These are phyloP conservation scores for Durusdinium trenchii DNA, from an alignment of 73 alveolate species.

Conservation along the genomic window DNA sequence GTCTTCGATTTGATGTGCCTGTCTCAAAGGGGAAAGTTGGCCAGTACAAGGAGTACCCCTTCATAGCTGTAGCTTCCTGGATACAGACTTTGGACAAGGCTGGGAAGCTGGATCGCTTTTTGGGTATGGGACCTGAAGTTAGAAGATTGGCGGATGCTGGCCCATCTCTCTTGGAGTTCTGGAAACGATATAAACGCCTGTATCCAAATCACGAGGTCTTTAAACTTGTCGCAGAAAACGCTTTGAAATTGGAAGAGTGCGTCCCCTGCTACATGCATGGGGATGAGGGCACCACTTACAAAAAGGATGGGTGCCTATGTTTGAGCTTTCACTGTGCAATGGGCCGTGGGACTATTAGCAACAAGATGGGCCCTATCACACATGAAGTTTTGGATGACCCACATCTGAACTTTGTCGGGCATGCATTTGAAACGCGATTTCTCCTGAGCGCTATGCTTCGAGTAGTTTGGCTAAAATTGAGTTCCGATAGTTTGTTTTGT, in stretches of 20 bases:
- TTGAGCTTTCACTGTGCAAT: background rate
- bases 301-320: background rate
- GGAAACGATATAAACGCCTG: background rate
- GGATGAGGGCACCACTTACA: slow-evolving; percentile 1
- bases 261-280: background rate
- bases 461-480: background rate
- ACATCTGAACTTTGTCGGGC: background rate
- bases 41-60: background rate
- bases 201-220: background rate
- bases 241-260: background rate
- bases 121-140: background rate
- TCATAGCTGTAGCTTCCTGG: slow-evolving; percentile 27
- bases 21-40: slow-evolving; percentile 9
- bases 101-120: background rate
- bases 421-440: background rate
- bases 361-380: background rate
- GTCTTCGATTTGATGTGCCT: background rate
- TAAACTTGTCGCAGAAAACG: background rate
- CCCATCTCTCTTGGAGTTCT: background rate
- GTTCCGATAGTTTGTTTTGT: too few species aligned
- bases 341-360: background rate
- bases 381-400: background rate
- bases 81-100: background rate
- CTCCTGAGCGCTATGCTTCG: background rate
- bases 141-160: background rate